Conservation (phyloP, 2,329 filamentous ascomycete genomes). For the Fusarium ramigenum region DNA sequence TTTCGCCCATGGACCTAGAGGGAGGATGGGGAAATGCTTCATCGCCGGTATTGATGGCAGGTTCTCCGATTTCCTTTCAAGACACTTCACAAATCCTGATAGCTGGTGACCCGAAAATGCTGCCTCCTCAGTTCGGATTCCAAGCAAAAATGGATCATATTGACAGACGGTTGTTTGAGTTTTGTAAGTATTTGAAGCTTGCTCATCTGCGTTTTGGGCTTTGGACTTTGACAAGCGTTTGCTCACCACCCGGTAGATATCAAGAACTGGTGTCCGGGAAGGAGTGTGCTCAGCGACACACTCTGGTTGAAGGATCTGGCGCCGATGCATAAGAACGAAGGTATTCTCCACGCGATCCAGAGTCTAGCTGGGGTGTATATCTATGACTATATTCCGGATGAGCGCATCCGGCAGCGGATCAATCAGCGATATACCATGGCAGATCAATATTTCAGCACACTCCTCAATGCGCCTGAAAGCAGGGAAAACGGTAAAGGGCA, state of each 20-base stretch:
- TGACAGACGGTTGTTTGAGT: conserved; percentile 48
- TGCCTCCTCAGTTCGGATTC: conserved; percentile 46
- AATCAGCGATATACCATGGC: conserved; percentile 47
- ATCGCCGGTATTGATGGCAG: conserved; percentile 5
- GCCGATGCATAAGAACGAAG: conserved; percentile 49
- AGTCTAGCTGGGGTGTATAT: conserved; percentile 54
- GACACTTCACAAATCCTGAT: conserved; percentile 9
- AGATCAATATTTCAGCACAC: conserved; percentile 43
- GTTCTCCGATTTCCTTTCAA: conserved; percentile 9
- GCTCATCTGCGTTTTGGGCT: background rate
- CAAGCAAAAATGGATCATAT: conserved; percentile 47
- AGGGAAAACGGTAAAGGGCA: conserved; percentile 38
- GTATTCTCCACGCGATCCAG: conserved; percentile 51
- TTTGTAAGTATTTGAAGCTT: conserved; percentile 44
- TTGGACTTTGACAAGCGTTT: background rate
- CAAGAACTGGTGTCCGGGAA: conserved; percentile 53
- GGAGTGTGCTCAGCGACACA: conserved; percentile 50
- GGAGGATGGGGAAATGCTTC: conserved; percentile 10
- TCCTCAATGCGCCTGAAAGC: conserved; percentile 41
- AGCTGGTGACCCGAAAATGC: conserved; percentile 35
- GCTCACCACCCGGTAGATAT: conserved; percentile 43
- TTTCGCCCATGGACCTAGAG: conserved; percentile 19
- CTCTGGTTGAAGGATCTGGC: conserved; percentile 53
- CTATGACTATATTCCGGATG: conserved; percentile 51
- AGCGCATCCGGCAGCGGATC: conserved; percentile 45